These are phyloP conservation scores for Candolleomyces efflorescens DNA, from an alignment of 768 basidiomycete genomes.

Conservation along the genomic window DNA sequence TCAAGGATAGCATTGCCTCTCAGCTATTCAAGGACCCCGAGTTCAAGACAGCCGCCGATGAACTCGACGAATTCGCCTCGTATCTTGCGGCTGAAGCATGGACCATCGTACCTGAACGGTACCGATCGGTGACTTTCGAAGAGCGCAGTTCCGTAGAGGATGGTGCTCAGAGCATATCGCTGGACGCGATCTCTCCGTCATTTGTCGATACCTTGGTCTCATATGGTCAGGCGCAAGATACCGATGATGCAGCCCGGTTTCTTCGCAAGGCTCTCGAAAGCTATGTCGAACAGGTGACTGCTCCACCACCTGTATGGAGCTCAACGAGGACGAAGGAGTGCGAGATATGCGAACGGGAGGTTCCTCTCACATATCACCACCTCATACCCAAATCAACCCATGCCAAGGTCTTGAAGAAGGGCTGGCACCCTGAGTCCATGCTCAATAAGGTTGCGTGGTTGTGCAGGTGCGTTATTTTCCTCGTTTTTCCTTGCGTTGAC, in stretches of 20 bases:
- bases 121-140: slow-evolving; percentile 37
- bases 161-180: slow-evolving; percentile 16
- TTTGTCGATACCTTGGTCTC: slow-evolving; percentile 49
- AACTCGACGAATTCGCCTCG: slow-evolving; percentile 48
- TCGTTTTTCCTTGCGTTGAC: too few species aligned
- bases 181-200: slow-evolving; percentile 35
- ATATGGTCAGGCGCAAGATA: slow-evolving; percentile 39
- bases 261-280: slow-evolving; percentile 35
- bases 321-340: slow-evolving; percentile 49
- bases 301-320: slow-evolving; percentile 49
- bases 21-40: slow-evolving; percentile 16
- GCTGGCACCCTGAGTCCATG: slow-evolving; percentile 50
- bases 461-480: slow-evolving; percentile 47
- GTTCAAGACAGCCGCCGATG: slow-evolving; percentile 19
- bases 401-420: slow-evolving; percentile 50
- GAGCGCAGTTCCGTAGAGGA: slow-evolving; percentile 13
- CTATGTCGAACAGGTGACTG: slow-evolving; percentile 42
- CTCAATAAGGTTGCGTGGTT: slow-evolving; percentile 59
- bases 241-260: slow-evolving; percentile 29
- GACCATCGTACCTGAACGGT: slow-evolving; percentile 32
- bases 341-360: slow-evolving; percentile 55
- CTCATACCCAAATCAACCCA: slow-evolving; percentile 54
- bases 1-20: slow-evolving; percentile 24
- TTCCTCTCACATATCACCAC: slow-evolving; percentile 59
- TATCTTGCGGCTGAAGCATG: slow-evolving; percentile 52